Conservation (phyloP, 306 rosid genomes). For the Nissolia schottii region DNA sequence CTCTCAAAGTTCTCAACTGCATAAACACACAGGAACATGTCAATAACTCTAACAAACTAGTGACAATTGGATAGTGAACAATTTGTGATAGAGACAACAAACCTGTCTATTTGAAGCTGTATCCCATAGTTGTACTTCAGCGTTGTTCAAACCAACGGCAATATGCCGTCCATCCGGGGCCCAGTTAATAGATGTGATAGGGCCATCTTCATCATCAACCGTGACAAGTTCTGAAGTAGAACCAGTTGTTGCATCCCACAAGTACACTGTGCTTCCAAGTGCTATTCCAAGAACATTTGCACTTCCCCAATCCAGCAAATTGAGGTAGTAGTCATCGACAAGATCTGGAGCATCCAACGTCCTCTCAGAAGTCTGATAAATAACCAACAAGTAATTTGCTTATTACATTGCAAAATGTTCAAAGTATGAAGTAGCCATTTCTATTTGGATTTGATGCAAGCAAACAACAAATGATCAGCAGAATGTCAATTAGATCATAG, state of each 20-base stretch:
- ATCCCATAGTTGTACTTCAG: conserved; percentile 85
- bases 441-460: neutral
- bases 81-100: neutral
- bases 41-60: neutral
- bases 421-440: neutral
- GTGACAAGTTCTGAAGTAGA: conserved; percentile 79
- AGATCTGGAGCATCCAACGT: conserved; percentile 89
- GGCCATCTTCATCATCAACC: conserved; percentile 70
- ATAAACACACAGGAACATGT: neutral
- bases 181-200: conserved; percentile 75
- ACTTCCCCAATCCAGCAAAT: conserved; percentile 83
- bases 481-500: neutral
- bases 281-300: conserved; percentile 80
- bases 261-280: conserved; percentile 65
- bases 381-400: neutral
- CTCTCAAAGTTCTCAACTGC: conserved; percentile 72
- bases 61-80: neutral
- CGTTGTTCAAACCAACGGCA: conserved; percentile 71
- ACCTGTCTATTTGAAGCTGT: conserved; percentile 57
- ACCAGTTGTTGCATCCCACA: conserved; percentile 71
- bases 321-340: conserved; percentile 76
- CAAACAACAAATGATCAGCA: neutral
- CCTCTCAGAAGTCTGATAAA: conserved; percentile 67
- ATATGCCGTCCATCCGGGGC: conserved; percentile 83
- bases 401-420: neutral